These are phyloP conservation scores for Scorias spongiosa DNA, from an alignment of 2,329 filamentous ascomycete species.

Conservation along the genomic window DNA sequence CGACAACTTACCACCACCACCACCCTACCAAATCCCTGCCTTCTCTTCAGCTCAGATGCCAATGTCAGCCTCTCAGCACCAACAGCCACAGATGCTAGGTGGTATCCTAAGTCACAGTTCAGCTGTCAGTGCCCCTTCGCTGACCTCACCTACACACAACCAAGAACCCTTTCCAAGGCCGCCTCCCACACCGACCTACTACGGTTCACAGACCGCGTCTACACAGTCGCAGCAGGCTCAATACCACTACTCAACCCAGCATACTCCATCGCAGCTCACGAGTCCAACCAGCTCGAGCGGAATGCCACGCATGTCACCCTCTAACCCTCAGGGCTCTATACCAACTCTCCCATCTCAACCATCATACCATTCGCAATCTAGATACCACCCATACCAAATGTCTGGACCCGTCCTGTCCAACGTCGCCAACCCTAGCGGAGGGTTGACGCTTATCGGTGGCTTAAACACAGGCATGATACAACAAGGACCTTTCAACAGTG, in stretches of 20 bases:
- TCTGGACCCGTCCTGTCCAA: slow-evolving; percentile 63
- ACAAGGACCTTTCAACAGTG: slow-evolving; percentile 41
- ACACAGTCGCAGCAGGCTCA: slow-evolving; percentile 31
- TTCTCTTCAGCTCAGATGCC: slow-evolving; percentile 43
- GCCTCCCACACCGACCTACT: slow-evolving; percentile 48
- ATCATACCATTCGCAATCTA: slow-evolving; percentile 32
- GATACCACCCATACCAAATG: slow-evolving; percentile 41
- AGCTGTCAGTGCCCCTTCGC: slow-evolving; percentile 14
- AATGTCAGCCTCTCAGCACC: slow-evolving; percentile 30
- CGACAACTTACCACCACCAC: slow-evolving; percentile 49
- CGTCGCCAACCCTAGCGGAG: slow-evolving; percentile 55
- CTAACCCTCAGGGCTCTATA: slow-evolving; percentile 27
- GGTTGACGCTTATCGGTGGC: slow-evolving; percentile 54
- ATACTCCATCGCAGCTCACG: slow-evolving; percentile 20
- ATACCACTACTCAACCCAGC: slow-evolving; percentile 35
- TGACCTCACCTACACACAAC: slow-evolving; percentile 39
- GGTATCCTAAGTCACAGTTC: slow-evolving; percentile 28
- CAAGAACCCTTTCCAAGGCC: slow-evolving; percentile 44
- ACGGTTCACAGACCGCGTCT: slow-evolving; percentile 37
- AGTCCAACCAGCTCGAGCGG: slow-evolving; percentile 28
- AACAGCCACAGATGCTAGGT: slow-evolving; percentile 29
- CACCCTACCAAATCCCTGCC: slow-evolving; percentile 47
- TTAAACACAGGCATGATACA: slow-evolving; percentile 40
- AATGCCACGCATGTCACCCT: slow-evolving; percentile 38
- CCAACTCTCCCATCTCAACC: slow-evolving; percentile 34